Percentiles rank a stretch among this genome's conserved stretches.
Conservation (phyloP, 257 asterid species). For the Eustoma russellianum region DNA sequence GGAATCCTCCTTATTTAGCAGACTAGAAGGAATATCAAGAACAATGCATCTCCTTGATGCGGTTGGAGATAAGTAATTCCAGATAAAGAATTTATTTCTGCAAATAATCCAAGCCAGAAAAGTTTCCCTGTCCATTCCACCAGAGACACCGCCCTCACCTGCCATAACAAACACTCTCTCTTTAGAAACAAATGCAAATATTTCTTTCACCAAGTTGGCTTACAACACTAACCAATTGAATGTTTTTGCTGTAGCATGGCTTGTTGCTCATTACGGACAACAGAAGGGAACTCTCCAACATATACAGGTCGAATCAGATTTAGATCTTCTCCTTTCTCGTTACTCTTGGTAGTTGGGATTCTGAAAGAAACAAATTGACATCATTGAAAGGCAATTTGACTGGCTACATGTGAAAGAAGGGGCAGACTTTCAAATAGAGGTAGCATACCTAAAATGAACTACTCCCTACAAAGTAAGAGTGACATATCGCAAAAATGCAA, state of each 20-base stretch:
- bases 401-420: constrained; percentile 2
- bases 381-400: constrained; percentile 1
- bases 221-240: constrained; percentile 50
- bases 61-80: constrained; percentile 61
- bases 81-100: constrained; percentile 55
- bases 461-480: neutral
- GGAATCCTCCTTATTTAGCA: constrained; percentile 29
- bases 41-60: constrained; percentile 50
- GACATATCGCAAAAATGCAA: neutral
- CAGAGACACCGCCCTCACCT: constrained; percentile 59
- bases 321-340: constrained; percentile 44
- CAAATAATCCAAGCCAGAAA: constrained; percentile 75
- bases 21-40: constrained; percentile 55
- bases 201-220: neutral
- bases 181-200: constrained; percentile 2
- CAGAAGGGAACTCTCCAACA: constrained; percentile 89
- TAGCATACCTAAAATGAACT: neutral
- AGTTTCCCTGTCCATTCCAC: constrained; percentile 84
- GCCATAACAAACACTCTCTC: constrained; percentile 14
- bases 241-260: constrained; percentile 34
- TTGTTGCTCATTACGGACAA: constrained; percentile 76
- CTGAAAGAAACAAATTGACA: constrained; percentile 29
- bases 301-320: constrained; percentile 58
- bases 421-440: neutral
- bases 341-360: constrained; percentile 45